Evolutionary conservation across 2,329 filamentous ascomycete species (phyloP), one percentile per base, ranked within the genome.

Genomic region (Teratosphaeria destructans): DNA sequence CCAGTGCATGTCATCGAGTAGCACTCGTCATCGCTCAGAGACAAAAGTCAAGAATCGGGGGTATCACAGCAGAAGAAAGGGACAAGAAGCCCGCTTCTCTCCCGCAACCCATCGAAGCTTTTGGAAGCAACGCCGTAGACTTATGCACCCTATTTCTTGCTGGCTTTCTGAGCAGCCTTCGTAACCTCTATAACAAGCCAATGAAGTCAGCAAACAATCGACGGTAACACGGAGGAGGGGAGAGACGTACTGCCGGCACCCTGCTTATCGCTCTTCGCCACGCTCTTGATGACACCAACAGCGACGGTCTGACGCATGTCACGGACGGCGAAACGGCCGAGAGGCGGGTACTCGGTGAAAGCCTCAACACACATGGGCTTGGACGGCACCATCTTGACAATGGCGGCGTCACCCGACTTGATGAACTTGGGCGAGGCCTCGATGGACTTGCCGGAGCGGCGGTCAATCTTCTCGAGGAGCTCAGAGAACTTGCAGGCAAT

Each of bases 321-420:
- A 88, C 93, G 93, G 85, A 99, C 94, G 79, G 94, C 94, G 86
- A 99, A 99, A 88, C 94, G 93, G 79, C 94, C 94, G 74, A 99
- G 91, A 80, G 94, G 94, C 76, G 94, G 93, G 86, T 97, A 99
- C 77, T 96, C 91, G 75, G 92, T 96, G 91, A 97, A 99, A 73
- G 94, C 84, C 90, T 99, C 94, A 81, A 99, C 94, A 81, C 94
- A 99, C 94, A 99, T 99, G 78, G 94, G 94, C 92, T 99, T 99
- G 84, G 93, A 96, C 78, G 94, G 94, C 85, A 96, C 78, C 94
- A 99, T 97, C 91, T 96, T 97, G 84, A 99, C 94, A 83, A 99
- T 99, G 80, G 93, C 93, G 72, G 94, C 93, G 80, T 99, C 94
- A 88, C 94, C 94, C 75, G 93, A 96, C 91, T 99, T 99, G 90